phyloP scores from a whole-genome alignment of 192 early-diverging fungal genomes.

The Cetraspora pellucida region DNA sequence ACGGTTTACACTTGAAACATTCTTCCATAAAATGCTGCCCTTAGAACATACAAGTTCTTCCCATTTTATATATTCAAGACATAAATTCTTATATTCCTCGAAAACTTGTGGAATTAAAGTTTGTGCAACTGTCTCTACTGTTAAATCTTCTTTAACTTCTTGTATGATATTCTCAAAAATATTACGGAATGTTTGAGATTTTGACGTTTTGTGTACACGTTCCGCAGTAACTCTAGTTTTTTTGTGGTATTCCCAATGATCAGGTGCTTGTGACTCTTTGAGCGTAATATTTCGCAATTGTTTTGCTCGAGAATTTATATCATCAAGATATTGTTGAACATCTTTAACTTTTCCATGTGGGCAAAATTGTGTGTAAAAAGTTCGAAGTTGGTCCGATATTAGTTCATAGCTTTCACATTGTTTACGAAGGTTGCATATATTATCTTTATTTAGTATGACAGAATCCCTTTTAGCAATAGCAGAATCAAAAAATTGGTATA shows the following conservation, averaged over 20 bases:
- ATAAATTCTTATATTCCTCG: neutral
- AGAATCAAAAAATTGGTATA: neutral
- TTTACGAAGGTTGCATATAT: neutral
- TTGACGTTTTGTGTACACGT: neutral
- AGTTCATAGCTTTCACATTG: neutral
- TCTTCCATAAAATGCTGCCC: constrained; percentile 12
- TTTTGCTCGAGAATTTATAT: neutral
- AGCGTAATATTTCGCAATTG: neutral
- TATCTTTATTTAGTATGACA: neutral
- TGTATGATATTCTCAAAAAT: neutral
- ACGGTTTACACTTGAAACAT: neutral
- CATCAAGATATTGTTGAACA: neutral
- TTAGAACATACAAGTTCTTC: neutral
- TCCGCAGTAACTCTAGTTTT: neutral
- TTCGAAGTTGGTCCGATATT: neutral
- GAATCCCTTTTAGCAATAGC: neutral
- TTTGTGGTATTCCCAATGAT: neutral
- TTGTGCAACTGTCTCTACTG: neutral
- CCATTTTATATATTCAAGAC: neutral
- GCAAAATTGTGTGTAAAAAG: neutral
- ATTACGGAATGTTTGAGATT: neutral
- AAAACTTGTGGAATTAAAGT: neutral
- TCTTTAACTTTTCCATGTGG: neutral
- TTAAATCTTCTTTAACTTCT: neutral
- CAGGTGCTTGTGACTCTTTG: neutral